These are phyloP conservation scores for Verbena officinalis DNA, from an alignment of 257 asterid genomes.

Conservation along the genomic window DNA sequence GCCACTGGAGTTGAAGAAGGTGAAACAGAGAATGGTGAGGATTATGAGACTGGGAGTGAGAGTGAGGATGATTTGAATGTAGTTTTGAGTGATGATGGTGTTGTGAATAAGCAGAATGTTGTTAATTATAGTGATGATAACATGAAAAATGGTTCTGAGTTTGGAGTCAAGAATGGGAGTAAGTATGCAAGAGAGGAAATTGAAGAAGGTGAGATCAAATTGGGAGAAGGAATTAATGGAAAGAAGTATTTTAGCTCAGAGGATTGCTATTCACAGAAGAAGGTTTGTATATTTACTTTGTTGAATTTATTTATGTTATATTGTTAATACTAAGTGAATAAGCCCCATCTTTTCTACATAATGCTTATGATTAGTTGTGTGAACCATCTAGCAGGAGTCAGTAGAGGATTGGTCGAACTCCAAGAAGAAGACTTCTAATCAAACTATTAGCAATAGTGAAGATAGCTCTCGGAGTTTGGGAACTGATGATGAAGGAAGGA, in stretches of 20 bases:
- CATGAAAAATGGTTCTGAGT: neutral
- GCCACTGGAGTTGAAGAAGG: conserved; percentile 23
- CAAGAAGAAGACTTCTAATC: conserved; percentile 31
- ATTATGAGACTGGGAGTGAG: too few relatives aligned
- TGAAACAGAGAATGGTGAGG: conserved; percentile 22
- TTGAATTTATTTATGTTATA: neutral
- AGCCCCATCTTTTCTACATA: neutral
- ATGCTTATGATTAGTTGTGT: conserved; percentile 28
- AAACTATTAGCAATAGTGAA: neutral
- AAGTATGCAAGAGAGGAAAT: conserved; percentile 5
- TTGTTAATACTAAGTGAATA: neutral
- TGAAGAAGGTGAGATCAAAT: conserved; percentile 18
- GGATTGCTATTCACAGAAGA: conserved; percentile 22
- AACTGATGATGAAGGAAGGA: conserved; percentile 28
- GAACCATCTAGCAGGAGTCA: conserved; percentile 44
- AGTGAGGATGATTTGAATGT: conserved; percentile 45
- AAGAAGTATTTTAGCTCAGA: conserved; percentile 18
- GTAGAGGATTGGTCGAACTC: conserved; percentile 31
- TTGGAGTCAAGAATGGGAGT: neutral
- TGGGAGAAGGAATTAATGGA: conserved; percentile 13
- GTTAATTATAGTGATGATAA: conserved; percentile 2
- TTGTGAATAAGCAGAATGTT: conserved; percentile 9
- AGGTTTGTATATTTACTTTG: conserved; percentile 29
- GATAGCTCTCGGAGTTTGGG: conserved; percentile 27
- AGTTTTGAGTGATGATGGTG: conserved; percentile 39